These are phyloP conservation scores for Oxyria digyna DNA, from an alignment of 148 eudicot genomes.

Conservation along the genomic window DNA sequence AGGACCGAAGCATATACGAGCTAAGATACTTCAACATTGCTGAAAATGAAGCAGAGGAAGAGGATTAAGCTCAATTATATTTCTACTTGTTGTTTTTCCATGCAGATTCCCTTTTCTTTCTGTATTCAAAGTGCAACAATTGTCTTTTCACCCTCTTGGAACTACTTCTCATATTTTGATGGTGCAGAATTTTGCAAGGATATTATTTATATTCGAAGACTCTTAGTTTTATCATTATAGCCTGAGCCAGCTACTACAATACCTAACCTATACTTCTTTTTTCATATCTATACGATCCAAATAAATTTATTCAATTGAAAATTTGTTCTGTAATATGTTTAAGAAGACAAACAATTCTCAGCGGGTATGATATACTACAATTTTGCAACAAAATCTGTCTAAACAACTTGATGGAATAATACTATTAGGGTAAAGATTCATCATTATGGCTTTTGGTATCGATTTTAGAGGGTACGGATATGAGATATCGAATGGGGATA, in stretches of 20 bases:
- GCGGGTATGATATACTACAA: too few species aligned
- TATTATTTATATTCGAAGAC: neutral
- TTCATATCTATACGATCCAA: too few species aligned
- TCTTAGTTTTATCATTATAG: neutral
- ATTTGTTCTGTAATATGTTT: too few species aligned
- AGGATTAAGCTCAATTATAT: constrained; percentile 15
- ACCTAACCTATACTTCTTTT: neutral
- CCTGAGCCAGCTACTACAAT: neutral
- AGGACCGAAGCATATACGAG: constrained; percentile 62
- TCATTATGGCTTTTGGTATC: too few species aligned
- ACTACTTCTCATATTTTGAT: neutral
- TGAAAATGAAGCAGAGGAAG: constrained; percentile 72
- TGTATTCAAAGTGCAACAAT: neutral
- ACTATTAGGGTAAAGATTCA: too few species aligned
- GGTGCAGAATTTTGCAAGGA: neutral
- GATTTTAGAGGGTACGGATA: too few species aligned
- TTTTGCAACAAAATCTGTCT: too few species aligned
- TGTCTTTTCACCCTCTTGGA: neutral
- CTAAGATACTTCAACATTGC: constrained; percentile 85
- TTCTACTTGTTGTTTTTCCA: neutral
- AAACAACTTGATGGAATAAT: too few species aligned
- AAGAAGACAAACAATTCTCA: too few species aligned
- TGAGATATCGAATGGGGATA: too few species aligned
- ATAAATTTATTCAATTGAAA: too few species aligned
- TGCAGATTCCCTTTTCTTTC: neutral